These are phyloP conservation scores for Penicillium thymicola DNA, from an alignment of 2,329 filamentous ascomycete genomes.

Conservation along the genomic window DNA sequence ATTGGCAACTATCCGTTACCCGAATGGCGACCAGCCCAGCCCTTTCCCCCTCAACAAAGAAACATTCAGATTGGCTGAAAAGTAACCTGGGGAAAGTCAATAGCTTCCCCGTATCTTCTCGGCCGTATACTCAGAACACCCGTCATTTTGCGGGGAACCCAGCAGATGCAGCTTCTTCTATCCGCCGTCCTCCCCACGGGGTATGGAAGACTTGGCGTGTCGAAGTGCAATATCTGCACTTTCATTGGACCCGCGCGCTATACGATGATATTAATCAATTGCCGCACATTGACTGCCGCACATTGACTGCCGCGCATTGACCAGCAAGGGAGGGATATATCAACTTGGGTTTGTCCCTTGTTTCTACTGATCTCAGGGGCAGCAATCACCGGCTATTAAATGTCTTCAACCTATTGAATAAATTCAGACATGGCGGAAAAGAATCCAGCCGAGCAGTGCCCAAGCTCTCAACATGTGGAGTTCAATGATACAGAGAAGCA, in stretches of 20 bases:
- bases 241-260: not conserved
- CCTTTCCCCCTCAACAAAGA: not conserved
- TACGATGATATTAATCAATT: too few relatives aligned
- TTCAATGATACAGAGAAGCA: not conserved
- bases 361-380: not conserved
- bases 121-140: too few relatives aligned
- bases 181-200: not conserved
- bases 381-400: not conserved
- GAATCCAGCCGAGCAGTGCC: not conserved
- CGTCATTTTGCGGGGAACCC: too few relatives aligned
- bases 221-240: not conserved
- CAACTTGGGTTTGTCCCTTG: not conserved
- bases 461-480: conserved; percentile 8
- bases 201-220: not conserved
- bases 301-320: not conserved
- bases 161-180: too few relatives aligned
- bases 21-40: not conserved
- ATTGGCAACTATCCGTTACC: not conserved
- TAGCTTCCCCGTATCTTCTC: too few relatives aligned
- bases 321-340: not conserved
- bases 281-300: too few relatives aligned
- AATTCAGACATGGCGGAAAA: not conserved
- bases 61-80: not conserved
- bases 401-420: not conserved
- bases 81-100: not conserved